phyloP scores from a whole-genome alignment of 2,329 filamentous ascomycete genomes.

The Periconia digitata region DNA sequence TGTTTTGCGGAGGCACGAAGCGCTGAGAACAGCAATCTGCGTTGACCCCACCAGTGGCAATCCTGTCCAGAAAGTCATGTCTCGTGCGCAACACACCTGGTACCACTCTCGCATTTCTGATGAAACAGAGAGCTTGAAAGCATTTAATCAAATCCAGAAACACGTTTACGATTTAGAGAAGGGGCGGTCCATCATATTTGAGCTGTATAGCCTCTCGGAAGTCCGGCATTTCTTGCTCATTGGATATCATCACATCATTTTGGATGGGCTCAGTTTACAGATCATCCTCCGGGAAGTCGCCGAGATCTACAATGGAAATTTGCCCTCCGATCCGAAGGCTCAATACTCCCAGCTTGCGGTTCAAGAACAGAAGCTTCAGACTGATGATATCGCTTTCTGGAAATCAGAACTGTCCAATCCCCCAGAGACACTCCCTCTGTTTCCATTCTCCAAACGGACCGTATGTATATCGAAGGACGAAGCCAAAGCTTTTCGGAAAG shows the following conservation, averaged over 20 bases:
- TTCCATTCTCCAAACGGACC: constrained; percentile 5
- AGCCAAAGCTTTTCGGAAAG: neutral
- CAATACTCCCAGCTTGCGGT: constrained; percentile 8
- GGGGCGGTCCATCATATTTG: neutral
- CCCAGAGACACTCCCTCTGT: neutral
- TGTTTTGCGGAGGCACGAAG: neutral
- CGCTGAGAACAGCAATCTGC: neutral
- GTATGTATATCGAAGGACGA: neutral
- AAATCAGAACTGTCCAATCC: neutral
- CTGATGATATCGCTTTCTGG: neutral
- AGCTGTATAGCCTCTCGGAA: neutral
- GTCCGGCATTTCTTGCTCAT: neutral
- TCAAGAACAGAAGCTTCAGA: constrained; percentile 1
- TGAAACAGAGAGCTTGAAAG: neutral
- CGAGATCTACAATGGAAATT: neutral
- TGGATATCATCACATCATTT: neutral
- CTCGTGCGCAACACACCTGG: neutral
- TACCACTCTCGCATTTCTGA: neutral
- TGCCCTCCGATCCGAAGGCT: constrained; percentile 13
- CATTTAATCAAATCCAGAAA: neutral
- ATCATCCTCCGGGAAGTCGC: neutral
- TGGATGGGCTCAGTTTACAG: neutral
- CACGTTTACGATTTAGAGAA: neutral
- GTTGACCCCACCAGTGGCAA: neutral
- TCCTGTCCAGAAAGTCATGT: neutral